These are phyloP conservation scores for Trametes gibbosa DNA, from an alignment of 768 basidiomycete genomes.

Conservation along the genomic window DNA sequence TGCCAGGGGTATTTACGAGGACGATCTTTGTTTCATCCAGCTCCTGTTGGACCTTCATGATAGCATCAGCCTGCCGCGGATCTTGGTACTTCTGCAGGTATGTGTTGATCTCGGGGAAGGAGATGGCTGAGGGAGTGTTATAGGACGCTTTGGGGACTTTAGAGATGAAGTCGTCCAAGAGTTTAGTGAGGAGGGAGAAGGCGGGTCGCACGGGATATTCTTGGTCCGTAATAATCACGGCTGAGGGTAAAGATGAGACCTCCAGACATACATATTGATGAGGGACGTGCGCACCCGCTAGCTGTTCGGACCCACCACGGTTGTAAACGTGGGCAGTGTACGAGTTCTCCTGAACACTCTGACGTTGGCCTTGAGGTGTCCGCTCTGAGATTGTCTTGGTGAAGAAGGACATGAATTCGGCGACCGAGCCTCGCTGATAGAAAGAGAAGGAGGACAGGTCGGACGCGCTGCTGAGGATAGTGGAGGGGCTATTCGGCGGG, in stretches of 20 bases:
- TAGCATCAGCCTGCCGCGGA: constrained; percentile 93
- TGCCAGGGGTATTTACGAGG: constrained; percentile 53
- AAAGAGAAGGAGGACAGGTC: constrained; percentile 93
- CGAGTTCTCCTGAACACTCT: constrained; percentile 91
- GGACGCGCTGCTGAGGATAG: constrained; percentile 61
- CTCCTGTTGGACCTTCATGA: constrained; percentile 98
- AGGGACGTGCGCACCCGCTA: constrained; percentile 60
- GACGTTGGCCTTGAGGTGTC: constrained; percentile 83
- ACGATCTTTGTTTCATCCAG: constrained; percentile 99
- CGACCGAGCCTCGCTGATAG: constrained; percentile 84
- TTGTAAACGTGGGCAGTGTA: constrained; percentile 95
- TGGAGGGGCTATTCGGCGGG: constrained; percentile 60
- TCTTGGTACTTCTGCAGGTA: constrained; percentile 96
- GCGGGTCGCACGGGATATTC: constrained; percentile 97
- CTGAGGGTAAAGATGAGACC: constrained; percentile 36
- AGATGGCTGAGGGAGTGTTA: constrained; percentile 62
- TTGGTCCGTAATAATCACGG: constrained; percentile 88
- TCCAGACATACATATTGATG: background rate
- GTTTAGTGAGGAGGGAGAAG: constrained; percentile 90
- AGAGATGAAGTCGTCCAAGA: constrained; percentile 87
- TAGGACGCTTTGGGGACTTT: constrained; percentile 74
- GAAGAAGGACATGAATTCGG: constrained; percentile 93
- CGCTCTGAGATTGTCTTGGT: constrained; percentile 89
- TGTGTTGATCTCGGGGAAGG: constrained; percentile 70
- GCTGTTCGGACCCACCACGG: constrained; percentile 77